Percentiles rank a stretch among this genome's conserved stretches.
Evolutionary conservation across 495 filamentous ascomycete species (phyloP).

Genomic region (Lasiosphaeriaceae sp.): DNA sequence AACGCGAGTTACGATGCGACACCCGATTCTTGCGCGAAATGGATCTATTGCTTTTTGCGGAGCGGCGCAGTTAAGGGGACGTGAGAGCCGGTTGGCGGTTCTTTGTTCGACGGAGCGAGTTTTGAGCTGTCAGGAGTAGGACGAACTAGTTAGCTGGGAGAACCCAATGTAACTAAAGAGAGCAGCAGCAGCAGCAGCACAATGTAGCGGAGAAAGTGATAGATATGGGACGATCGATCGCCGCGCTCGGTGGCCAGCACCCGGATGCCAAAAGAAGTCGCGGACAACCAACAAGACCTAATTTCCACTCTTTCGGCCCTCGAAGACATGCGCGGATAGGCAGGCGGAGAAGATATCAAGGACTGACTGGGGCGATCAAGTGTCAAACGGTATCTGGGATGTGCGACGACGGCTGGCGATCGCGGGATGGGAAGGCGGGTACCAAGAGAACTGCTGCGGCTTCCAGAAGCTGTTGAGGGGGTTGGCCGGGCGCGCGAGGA

Average conservation of each 20-base stretch:
- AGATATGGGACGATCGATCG: background rate
- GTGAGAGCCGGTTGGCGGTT: background rate
- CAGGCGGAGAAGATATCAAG: slow-evolving; percentile 1
- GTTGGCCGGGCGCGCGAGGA: no score
- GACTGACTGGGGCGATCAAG: slow-evolving; percentile 13
- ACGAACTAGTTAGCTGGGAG: background rate
- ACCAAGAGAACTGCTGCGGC: background rate
- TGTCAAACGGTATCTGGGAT: slow-evolving; percentile 8
- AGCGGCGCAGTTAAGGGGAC: background rate
- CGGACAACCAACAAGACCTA: background rate
- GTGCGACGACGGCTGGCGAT: slow-evolving; percentile 1
- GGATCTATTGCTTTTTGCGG: background rate
- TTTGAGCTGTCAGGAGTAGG: background rate
- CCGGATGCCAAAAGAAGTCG: slow-evolving; percentile 11
- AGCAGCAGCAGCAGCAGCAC: slow-evolving; percentile 15
- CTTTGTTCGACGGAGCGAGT: slow-evolving; percentile 11
- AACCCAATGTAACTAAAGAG: background rate
- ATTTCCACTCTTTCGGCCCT: background rate
- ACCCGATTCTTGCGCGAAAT: background rate
- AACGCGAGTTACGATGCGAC: background rate
- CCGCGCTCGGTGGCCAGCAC: background rate
- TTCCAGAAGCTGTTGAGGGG: slow-evolving; percentile 13
- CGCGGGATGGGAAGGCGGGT: background rate
- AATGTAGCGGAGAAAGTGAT: background rate
- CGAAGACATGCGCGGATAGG: slow-evolving; percentile 2